Base-by-base conservation (phyloP, 495 filamentous ascomycete species). In the Xylaria bambusicola region DNA sequence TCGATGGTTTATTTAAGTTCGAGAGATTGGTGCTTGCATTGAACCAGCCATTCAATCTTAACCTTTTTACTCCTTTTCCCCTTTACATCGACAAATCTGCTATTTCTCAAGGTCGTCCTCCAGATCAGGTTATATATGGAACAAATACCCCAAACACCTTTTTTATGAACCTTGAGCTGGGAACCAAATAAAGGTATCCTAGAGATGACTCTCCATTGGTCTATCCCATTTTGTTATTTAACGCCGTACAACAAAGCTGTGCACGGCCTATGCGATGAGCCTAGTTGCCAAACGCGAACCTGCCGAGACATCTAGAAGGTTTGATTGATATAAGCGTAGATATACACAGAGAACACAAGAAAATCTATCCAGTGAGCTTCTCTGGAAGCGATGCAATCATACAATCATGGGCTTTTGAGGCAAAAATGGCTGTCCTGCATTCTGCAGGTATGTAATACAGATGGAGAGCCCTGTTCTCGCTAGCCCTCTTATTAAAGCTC, bases 331-430 rank as follows among this genome's bases (percentile, higher is more conserved):
- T 60, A 60, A 51, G 56, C 74, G 75, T 73, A 75, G 65, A 73
- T 77, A 66, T 75, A 77, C 71, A 76, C 64, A 63, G 61, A 65
- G 63, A 70, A 70, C 65, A 62, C 61, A 70, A 73, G 63, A 63
- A 69, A 71, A 78, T 76, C 74, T 77, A 77, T 75, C 71, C 63
- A 66, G 67, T 62, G 46, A n/a, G 60, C 69, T 67, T 58, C 61
- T 56, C 52, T 46, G 51, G 65, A 71, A 63, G 59, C 63, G 62
- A 67, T 66, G 58, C 62, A 72, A 70, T 73, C 71, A 73, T 76
- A 77, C 72, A 74, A 40, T 60, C 57, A 53, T 52, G 47, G 56
- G 49, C 23, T n/a, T 26, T n/a, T 48, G 56, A 60, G 40, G 49
- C 48, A 35, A 45, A 27, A 20, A 31, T 38, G 52, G 56, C 50